Evolutionary conservation across 2,329 filamentous ascomycete species (phyloP).

Genomic region (Capronia coronata): DNA sequence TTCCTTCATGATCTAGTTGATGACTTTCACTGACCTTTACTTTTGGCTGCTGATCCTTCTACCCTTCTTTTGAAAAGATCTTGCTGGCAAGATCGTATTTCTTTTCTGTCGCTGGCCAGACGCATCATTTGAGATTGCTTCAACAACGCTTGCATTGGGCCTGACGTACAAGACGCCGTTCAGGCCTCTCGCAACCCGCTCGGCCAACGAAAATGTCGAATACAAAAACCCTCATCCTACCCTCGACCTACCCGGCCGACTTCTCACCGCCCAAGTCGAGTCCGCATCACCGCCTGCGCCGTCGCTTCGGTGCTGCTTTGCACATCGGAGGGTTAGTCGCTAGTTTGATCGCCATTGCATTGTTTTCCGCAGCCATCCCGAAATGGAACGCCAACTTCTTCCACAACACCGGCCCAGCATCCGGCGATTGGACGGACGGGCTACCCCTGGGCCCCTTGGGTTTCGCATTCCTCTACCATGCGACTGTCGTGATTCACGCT

Average conservation of each 20-base stretch:
- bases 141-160: background rate
- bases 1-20: background rate
- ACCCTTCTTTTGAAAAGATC: background rate
- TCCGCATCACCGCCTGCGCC: constrained; percentile 12
- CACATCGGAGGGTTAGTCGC: constrained; percentile 24
- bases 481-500: constrained; percentile 11
- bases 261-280: constrained; percentile 5
- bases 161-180: background rate
- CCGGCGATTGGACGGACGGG: constrained; percentile 33
- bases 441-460: constrained; percentile 30
- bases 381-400: constrained; percentile 31
- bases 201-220: constrained; percentile 6
- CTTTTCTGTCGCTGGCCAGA: background rate
- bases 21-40: no score
- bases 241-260: constrained; percentile 19
- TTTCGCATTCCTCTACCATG: constrained; percentile 19
- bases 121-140: background rate
- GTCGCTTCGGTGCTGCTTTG: constrained; percentile 22
- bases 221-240: constrained; percentile 21
- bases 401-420: constrained; percentile 27
- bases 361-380: constrained; percentile 30
- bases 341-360: constrained; percentile 29
- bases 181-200: background rate
- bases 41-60: background rate
- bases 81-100: constrained; percentile 2